Evolutionary conservation across 1,284 basidiomycete genomes (phyloP).

Genomic region (Cerioporus squamosus): DNA sequence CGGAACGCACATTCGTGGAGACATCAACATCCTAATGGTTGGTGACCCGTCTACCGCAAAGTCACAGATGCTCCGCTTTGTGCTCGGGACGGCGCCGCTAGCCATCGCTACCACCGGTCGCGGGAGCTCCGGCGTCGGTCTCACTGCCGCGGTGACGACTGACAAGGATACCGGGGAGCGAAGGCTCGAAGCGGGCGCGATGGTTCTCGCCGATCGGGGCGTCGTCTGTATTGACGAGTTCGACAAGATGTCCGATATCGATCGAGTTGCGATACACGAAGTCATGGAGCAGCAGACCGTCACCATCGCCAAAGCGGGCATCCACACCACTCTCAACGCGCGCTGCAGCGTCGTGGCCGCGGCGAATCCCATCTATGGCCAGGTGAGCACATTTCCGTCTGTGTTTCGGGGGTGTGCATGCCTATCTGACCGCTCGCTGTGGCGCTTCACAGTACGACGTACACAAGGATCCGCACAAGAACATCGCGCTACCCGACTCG

Average conservation of each 20-base stretch:
- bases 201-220: constrained; percentile 99
- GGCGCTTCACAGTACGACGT: constrained; percentile 87
- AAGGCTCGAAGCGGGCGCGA: constrained; percentile 96
- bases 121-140: constrained; percentile 97
- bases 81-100: constrained; percentile 94
- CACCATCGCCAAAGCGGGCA: constrained; percentile 99
- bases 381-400: constrained; percentile 54
- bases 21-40: constrained; percentile 99
- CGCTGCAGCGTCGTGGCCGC: constrained; percentile 98
- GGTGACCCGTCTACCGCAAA: constrained; percentile 99
- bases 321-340: constrained; percentile 97
- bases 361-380: constrained; percentile 98
- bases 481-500: constrained; percentile 98
- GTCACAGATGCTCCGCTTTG: constrained; percentile 95
- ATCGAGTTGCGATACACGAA: constrained; percentile 99
- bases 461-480: constrained; percentile 99
- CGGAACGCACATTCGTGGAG: constrained; percentile 98
- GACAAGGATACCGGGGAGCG: constrained; percentile 98
- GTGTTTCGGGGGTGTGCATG: not conserved
- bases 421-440: not conserved
- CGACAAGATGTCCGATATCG: constrained; percentile 99
- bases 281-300: constrained; percentile 99
- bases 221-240: constrained; percentile 99
- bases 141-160: constrained; percentile 99
- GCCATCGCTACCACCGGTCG: constrained; percentile 98